phyloP scores from a whole-genome alignment of 306 rosid genomes.

The Vigna reflexopilosa region DNA sequence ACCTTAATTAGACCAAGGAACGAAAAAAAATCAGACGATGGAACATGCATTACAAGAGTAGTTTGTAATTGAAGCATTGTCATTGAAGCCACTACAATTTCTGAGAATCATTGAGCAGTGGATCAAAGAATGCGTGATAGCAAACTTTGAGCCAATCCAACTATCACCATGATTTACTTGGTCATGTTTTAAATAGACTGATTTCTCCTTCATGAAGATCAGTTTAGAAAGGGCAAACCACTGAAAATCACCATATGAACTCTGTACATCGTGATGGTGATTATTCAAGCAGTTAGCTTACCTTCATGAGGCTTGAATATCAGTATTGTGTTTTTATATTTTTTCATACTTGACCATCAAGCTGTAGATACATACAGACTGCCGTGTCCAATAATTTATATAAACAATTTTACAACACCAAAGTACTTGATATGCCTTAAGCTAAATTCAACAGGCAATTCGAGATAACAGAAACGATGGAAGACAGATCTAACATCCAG shows the following conservation, averaged over 20 bases:
- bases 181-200: background rate
- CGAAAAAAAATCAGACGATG: no score
- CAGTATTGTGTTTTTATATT: background rate
- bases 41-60: no score
- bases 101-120: background rate
- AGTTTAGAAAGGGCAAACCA: background rate
- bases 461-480: background rate
- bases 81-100: background rate
- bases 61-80: no score
- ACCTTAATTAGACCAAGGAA: no score
- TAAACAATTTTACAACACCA: conserved; percentile 23
- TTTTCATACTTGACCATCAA: background rate
- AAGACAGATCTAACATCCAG: conserved; percentile 50
- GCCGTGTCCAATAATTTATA: conserved; percentile 1
- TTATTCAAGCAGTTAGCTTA: background rate
- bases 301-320: background rate
- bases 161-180: background rate
- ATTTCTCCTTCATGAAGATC: no score
- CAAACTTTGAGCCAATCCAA: background rate
- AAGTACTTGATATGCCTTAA: conserved; percentile 16
- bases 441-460: conserved; percentile 12
- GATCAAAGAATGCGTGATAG: background rate
- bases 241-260: conserved; percentile 1
- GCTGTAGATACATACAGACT: background rate
- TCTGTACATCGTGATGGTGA: background rate